A percentile compares a stretch with the other conserved stretches of the same genome.
These are phyloP conservation scores for Phytophthora hibernalis DNA, from an alignment of 352 stramenopile genomes.

Conservation along the genomic window DNA sequence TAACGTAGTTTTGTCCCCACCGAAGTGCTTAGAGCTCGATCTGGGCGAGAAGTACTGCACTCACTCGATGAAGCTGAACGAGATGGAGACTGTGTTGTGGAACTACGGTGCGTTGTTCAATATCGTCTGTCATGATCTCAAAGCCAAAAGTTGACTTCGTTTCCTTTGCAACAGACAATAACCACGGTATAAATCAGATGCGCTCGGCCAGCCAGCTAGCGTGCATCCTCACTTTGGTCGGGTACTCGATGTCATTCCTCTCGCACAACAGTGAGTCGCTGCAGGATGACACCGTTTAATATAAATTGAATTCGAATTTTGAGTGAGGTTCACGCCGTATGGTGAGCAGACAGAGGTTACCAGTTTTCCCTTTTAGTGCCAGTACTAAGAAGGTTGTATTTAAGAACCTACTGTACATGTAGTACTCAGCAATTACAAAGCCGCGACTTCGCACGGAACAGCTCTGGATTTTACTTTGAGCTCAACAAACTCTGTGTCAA, in stretches of 20 bases:
- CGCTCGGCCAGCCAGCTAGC: constrained; percentile 54
- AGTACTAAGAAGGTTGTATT: too few species aligned
- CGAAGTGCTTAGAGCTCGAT: constrained; percentile 52
- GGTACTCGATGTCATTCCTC: constrained; percentile 64
- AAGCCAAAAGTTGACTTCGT: background rate
- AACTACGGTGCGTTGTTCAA: constrained; percentile 59
- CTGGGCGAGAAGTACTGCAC: constrained; percentile 69
- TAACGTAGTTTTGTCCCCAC: background rate
- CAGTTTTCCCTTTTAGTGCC: too few species aligned
- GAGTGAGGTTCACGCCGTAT: too few species aligned
- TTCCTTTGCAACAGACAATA: constrained; percentile 28
- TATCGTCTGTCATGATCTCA: background rate
- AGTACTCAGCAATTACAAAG: too few species aligned
- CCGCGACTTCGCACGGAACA: too few species aligned
- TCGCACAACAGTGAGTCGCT: constrained; percentile 48
- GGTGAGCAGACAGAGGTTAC: too few species aligned
- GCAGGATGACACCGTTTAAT: constrained; percentile 1
- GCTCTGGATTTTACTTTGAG: too few species aligned
- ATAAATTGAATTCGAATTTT: background rate
- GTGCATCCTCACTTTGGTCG: constrained; percentile 61
- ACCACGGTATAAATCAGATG: constrained; percentile 49
- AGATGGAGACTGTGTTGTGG: constrained; percentile 65
- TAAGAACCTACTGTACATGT: too few species aligned
- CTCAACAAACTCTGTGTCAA: too few species aligned
- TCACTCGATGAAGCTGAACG: constrained; percentile 56